Evolutionary conservation across 441 rosid genomes (phyloP).

Genomic region (Mallotus repandus): DNA sequence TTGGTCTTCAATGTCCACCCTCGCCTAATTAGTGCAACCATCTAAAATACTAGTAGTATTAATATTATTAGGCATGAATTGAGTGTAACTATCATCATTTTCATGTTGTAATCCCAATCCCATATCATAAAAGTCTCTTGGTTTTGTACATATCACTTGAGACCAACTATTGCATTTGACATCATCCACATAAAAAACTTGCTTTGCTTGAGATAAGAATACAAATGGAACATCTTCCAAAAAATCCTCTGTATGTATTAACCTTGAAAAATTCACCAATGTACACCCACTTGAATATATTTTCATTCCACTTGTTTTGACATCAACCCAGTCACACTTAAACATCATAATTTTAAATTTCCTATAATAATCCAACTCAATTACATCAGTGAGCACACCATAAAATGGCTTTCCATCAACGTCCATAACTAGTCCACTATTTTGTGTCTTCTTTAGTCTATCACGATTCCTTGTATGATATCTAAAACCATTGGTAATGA

Average conservation of each 20-base stretch:
- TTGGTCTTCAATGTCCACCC: background rate
- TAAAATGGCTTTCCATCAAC: background rate
- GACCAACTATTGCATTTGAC: background rate
- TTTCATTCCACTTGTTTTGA: background rate
- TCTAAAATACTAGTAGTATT: background rate
- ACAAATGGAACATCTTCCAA: background rate
- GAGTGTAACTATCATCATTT: background rate
- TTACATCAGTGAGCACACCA: background rate
- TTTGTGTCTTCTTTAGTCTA: too few relatives aligned
- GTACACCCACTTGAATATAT: background rate
- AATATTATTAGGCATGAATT: background rate
- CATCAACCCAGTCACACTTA: background rate
- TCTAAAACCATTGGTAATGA: too few relatives aligned
- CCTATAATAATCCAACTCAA: background rate
- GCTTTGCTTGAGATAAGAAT: background rate
- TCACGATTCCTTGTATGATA: too few relatives aligned
- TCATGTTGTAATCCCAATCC: background rate
- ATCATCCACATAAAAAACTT: background rate
- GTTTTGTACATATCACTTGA: background rate
- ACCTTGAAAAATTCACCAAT: background rate
- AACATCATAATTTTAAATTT: background rate
- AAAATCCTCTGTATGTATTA: background rate
- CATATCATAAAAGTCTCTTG: background rate
- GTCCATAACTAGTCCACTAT: background rate
- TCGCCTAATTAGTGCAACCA: background rate